These are phyloP conservation scores for Diaporthe sp. DNA, from an alignment of 2,329 filamentous ascomycete genomes.

Conservation along the genomic window DNA sequence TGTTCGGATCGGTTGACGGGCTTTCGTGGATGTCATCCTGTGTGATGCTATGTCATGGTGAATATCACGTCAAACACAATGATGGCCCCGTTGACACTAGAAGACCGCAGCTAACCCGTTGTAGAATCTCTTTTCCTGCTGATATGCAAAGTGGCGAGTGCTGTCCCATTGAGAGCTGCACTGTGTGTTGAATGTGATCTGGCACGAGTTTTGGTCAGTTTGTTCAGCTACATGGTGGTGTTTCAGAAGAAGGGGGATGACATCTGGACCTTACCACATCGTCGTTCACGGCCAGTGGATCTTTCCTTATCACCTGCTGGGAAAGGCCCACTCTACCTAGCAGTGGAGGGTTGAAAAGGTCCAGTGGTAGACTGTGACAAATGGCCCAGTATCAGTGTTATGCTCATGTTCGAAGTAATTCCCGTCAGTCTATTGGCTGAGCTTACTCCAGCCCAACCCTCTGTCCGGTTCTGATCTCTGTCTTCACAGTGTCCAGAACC, in stretches of 20 bases:
- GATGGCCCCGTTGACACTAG: not conserved
- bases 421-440: not conserved
- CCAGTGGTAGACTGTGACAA: not conserved
- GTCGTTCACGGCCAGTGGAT: conserved; percentile 6
- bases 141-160: conserved; percentile 1
- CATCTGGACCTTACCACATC: not conserved
- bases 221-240: not conserved
- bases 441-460: conserved; percentile 11
- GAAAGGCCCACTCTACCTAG: not conserved
- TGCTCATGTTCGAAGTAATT: not conserved
- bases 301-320: not conserved
- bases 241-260: not conserved
- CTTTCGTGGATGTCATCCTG: conserved; percentile 4
- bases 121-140: conserved; percentile 3
- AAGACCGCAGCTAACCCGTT: not conserved
- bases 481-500: not conserved
- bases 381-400: not conserved
- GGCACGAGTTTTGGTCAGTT: not conserved
- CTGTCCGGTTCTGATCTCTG: not conserved
- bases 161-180: conserved; percentile 12
- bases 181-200: conserved; percentile 23
- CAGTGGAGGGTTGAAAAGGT: conserved; percentile 14
- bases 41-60: not conserved
- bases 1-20: not conserved
- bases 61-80: not conserved